Percentiles rank a stretch among this genome's conserved stretches.
Conservation (phyloP, 2,329 filamentous ascomycete genomes). For the Colletotrichum limetticola region DNA sequence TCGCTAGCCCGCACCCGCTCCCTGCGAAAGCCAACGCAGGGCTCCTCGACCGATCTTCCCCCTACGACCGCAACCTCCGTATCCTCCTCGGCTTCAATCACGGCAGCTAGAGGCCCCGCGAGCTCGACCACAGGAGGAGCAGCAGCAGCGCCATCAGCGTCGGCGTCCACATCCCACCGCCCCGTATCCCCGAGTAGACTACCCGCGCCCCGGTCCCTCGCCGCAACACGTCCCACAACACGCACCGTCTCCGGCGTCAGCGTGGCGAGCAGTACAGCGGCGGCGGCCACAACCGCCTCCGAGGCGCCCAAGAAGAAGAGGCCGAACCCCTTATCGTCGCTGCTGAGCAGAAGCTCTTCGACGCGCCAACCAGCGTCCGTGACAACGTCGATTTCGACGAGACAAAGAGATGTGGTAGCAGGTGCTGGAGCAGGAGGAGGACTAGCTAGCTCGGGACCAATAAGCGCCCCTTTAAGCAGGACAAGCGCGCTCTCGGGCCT, state of each 20-base stretch:
- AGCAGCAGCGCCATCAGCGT: neutral
- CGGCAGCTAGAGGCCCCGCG: neutral
- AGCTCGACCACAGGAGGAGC: neutral
- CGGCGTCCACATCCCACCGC: neutral
- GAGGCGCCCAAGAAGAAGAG: slow-evolving; percentile 28
- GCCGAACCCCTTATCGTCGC: slow-evolving; percentile 6
- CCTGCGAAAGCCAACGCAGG: slow-evolving; percentile 54
- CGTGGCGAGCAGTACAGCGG: slow-evolving; percentile 1
- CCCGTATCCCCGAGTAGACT: slow-evolving; percentile 31
- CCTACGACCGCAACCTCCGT: slow-evolving; percentile 6
- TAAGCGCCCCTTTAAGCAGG: neutral
- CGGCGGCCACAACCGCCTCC: slow-evolving; percentile 19
- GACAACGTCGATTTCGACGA: neutral
- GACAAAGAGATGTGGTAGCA: slow-evolving; percentile 12
- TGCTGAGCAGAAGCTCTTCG: slow-evolving; percentile 12
- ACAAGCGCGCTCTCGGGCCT: neutral
- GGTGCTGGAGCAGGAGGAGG: neutral
- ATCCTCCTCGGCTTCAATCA: neutral
- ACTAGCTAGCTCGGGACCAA: neutral
- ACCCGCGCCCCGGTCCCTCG: slow-evolving; percentile 17
- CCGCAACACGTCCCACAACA: slow-evolving; percentile 13
- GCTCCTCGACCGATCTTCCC: slow-evolving; percentile 36
- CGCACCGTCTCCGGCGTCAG: slow-evolving; percentile 28
- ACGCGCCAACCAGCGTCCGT: slow-evolving; percentile 9
- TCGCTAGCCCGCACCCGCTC: slow-evolving; percentile 58